These are phyloP conservation scores for Leccinum arenicola DNA, from an alignment of 768 basidiomycete species.

Conservation along the genomic window DNA sequence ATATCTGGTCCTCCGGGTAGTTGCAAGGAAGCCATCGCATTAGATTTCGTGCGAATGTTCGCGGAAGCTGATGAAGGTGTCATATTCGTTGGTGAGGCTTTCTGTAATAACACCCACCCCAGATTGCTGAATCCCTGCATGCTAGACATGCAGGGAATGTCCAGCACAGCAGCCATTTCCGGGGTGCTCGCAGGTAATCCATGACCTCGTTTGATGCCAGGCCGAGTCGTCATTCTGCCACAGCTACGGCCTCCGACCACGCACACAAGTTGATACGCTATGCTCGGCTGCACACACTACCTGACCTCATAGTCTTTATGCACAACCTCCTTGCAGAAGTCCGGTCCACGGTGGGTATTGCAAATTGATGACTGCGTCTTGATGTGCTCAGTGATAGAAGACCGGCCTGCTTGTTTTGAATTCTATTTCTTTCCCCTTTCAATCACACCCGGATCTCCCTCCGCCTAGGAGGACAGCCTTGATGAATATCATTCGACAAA, in stretches of 20 bases:
- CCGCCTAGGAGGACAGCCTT: conserved; percentile 39
- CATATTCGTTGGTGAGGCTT: conserved; percentile 58
- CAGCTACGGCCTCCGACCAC: conserved; percentile 44
- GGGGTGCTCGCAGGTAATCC: conserved; percentile 26
- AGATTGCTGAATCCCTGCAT: conserved; percentile 7
- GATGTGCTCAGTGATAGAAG: conserved; percentile 27
- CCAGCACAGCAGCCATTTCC: conserved; percentile 36
- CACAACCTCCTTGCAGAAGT: conserved; percentile 50
- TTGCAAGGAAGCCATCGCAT: conserved; percentile 56
- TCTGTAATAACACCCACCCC: not conserved
- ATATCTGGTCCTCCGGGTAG: conserved; percentile 76
- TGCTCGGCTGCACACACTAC: conserved; percentile 40
- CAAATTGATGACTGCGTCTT: conserved; percentile 10
- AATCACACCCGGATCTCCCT: conserved; percentile 41
- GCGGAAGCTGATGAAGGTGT: conserved; percentile 48
- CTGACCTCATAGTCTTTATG: conserved; percentile 58
- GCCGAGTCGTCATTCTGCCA: conserved; percentile 5
- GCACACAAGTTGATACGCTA: conserved; percentile 24
- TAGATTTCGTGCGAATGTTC: conserved; percentile 48
- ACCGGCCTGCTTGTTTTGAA: conserved; percentile 60
- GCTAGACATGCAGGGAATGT: conserved; percentile 51
- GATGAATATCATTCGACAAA: conserved; percentile 52
- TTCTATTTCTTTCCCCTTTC: conserved; percentile 68
- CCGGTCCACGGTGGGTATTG: conserved; percentile 43
- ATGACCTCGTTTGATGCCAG: conserved; percentile 8